Evolutionary conservation across 2,329 filamentous ascomycete genomes (phyloP).

Genomic region (Fusarium pilosicola): DNA sequence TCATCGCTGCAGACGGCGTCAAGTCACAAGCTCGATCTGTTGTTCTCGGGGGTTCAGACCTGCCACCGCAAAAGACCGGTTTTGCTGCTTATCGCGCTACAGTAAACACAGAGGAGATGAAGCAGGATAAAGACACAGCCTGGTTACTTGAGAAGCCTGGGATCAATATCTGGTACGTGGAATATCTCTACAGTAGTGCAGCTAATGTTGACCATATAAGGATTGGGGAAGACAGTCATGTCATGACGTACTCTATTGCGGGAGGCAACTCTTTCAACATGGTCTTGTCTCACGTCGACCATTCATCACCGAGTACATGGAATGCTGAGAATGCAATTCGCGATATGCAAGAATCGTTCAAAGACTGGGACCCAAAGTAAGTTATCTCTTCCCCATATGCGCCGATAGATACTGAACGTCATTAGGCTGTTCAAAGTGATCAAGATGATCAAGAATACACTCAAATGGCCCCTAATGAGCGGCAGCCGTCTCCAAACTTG

Average conservation of each 20-base stretch:
- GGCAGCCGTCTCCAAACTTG: background rate
- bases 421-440: background rate
- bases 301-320: background rate
- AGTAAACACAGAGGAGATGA: background rate
- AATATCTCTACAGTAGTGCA: accelerated
- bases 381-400: accelerated
- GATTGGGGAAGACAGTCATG: conserved; percentile 4
- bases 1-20: conserved; percentile 1
- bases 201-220: accelerated
- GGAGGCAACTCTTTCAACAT: conserved; percentile 9
- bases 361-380: conserved; percentile 1
- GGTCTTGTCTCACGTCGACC: background rate
- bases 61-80: background rate
- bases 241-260: conserved; percentile 3
- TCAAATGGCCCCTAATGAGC: background rate
- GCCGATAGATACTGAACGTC: background rate
- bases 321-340: background rate
- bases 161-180: conserved; percentile 1
- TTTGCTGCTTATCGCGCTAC: conserved; percentile 1
- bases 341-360: conserved; percentile 1
- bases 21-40: background rate
- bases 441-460: background rate
- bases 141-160: background rate
- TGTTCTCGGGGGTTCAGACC: background rate
- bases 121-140: background rate